These are phyloP conservation scores for Gnomoniopsis smithogilvyi DNA, from an alignment of 2,329 filamentous ascomycete genomes.

Conservation along the genomic window DNA sequence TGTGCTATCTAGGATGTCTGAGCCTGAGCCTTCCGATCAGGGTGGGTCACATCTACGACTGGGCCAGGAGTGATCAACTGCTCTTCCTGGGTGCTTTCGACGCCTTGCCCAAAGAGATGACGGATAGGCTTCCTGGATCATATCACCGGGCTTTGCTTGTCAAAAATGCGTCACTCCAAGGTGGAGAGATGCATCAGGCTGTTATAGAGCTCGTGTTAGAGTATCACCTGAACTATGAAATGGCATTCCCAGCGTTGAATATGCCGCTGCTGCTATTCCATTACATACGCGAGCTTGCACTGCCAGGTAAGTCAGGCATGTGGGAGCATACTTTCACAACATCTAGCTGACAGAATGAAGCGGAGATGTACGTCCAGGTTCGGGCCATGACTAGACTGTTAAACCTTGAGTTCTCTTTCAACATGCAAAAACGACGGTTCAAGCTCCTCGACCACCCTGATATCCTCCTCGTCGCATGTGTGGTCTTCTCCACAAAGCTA, in stretches of 20 bases:
- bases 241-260: constrained; percentile 73
- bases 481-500: constrained; percentile 76
- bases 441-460: constrained; percentile 67
- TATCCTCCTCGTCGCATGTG: constrained; percentile 63
- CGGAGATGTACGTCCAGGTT: constrained; percentile 62
- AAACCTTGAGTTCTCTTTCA: constrained; percentile 56
- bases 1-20: constrained; percentile 78
- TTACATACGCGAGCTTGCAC: constrained; percentile 66
- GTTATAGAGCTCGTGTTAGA: constrained; percentile 61
- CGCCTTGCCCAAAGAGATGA: constrained; percentile 49
- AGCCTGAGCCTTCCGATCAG: constrained; percentile 75
- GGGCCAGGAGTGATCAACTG: constrained; percentile 65
- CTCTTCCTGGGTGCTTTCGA: constrained; percentile 67
- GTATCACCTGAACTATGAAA: constrained; percentile 64
- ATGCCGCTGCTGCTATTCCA: constrained; percentile 63
- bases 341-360: constrained; percentile 35
- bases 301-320: constrained; percentile 59
- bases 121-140: constrained; percentile 57
- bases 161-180: constrained; percentile 39
- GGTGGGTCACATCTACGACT: constrained; percentile 68
- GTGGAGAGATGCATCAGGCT: constrained; percentile 60
- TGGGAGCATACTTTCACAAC: not conserved
- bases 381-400: constrained; percentile 52
- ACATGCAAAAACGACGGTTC: constrained; percentile 40
- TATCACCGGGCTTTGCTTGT: constrained; percentile 61